Evolutionary conservation across 2,329 filamentous ascomycete species (phyloP).

Genomic region (Davidsoniella neocaledoniae): DNA sequence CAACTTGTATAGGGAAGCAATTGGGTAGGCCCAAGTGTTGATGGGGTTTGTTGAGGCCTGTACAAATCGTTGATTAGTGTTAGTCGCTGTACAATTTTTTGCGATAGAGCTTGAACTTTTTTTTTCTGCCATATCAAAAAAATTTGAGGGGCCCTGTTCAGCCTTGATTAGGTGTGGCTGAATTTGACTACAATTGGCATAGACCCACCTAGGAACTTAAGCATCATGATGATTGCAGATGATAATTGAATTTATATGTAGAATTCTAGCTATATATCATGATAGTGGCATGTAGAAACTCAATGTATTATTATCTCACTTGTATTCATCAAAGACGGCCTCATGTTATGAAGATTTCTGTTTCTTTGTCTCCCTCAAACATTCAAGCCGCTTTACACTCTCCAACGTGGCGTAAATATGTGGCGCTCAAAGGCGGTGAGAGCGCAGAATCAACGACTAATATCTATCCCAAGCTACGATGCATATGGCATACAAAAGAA

Average conservation of each 20-base stretch:
- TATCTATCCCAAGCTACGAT: no score
- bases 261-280: no score
- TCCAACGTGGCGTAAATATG: background rate
- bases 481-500: no score
- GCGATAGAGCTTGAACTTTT: slow-evolving; percentile 10
- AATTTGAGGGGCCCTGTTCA: slow-evolving; percentile 11
- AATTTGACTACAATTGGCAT: background rate
- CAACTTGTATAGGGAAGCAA: background rate
- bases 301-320: no score
- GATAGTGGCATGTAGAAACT: no score
- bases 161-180: slow-evolving; percentile 6
- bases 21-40: background rate
- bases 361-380: background rate
- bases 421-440: slow-evolving; percentile 3
- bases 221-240: background rate
- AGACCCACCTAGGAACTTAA: no score
- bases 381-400: background rate
- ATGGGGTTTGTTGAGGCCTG: background rate
- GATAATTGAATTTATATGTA: no score
- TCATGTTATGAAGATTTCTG: background rate
- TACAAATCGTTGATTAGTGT: background rate
- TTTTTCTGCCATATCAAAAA: slow-evolving; percentile 9
- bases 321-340: no score
- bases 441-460: no score
- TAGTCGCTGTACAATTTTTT: background rate